Evolutionary conservation across 345 rosid species (phyloP), one percentile per base, ranked within the genome.

Genomic region (Aethionema arabicum): DNA sequence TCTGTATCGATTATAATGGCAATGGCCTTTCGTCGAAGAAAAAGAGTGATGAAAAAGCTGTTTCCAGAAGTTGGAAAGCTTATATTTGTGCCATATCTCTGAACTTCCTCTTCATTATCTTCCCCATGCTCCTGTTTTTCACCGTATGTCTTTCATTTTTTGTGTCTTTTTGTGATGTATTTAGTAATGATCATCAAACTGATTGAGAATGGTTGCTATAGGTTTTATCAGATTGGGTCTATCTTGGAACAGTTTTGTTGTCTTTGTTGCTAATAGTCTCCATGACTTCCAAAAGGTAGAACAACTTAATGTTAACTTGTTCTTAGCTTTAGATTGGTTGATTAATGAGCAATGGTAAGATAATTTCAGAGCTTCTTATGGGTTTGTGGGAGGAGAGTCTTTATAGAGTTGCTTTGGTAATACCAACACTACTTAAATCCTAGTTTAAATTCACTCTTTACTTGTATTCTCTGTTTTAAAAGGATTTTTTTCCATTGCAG

Each of bases 221-320:
- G 98, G 87, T 87, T 78, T 74, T 92, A 9, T 76, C 96, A 13
- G 87, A 89, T 47, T 83, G 93, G 90, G 77, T 66, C 44, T 81
- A 76, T 72, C 5, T 52, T n/a, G 72, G 77, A 11, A 36, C 74
- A 11, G 42, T 82, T 33, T 63, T 82, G 41, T 40, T 81, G 66
- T 44, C 68, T 4, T 47, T 79, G 2, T 16, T 76, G 54, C 59
- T 83, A 56, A 11, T 74, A 59, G 57, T 75, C 42, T 67, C 63
- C 15, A 15, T 79, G 62, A 76, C 76, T 49, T 70, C 80, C 49
- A 81, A 81, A 81, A 92, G 96, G 98, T 92, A 78, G 83, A 80
- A 21, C 27, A 21, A 63, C 68, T 75, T n/a, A n/a, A n/a, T n/a
- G n/a, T n/a, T n/a, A n/a, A n/a, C n/a, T n/a, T n/a, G n/a, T n/a